A percentile compares a stretch with the other conserved stretches of the same genome.
Evolutionary conservation across 2,329 filamentous ascomycete genomes (phyloP).

Genomic region (Colletotrichum sp.): DNA sequence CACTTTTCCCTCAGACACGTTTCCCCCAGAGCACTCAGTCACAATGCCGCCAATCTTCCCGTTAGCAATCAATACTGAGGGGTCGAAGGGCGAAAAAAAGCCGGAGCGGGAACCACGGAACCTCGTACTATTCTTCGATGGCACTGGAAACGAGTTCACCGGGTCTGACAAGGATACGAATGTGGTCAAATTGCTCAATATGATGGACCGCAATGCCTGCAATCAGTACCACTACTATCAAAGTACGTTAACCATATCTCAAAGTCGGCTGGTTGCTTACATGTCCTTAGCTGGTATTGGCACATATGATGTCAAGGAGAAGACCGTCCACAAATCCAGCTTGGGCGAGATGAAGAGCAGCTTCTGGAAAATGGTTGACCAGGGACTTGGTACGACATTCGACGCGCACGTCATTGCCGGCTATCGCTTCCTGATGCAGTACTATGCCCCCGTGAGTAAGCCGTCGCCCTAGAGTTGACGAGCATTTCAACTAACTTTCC

Average conservation of each 20-base stretch:
- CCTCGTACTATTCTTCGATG: constrained; percentile 54
- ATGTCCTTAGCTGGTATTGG: constrained; percentile 46
- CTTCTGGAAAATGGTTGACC: constrained; percentile 40
- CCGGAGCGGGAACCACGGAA: constrained; percentile 31
- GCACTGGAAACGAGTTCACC: constrained; percentile 51
- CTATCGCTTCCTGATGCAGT: constrained; percentile 60
- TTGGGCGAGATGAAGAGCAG: constrained; percentile 36
- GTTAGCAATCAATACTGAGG: not conserved
- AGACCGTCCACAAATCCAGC: constrained; percentile 42
- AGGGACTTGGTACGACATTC: constrained; percentile 50
- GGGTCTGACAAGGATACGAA: constrained; percentile 57
- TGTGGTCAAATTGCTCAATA: constrained; percentile 54
- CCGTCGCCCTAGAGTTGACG: too few species aligned
- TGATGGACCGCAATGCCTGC: constrained; percentile 48
- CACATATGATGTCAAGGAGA: constrained; percentile 50
- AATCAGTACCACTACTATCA: constrained; percentile 56
- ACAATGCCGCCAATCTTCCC: not conserved
- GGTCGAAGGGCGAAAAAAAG: not conserved
- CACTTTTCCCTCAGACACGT: not conserved
- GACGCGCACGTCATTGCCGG: constrained; percentile 57
- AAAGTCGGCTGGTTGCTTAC: not conserved
- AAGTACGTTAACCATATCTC: constrained; percentile 31
- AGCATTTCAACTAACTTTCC: not conserved
- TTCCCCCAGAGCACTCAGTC: not conserved
- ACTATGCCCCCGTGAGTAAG: constrained; percentile 45